These are phyloP conservation scores for Candida patagonica DNA, from an alignment of 805 yeast species.

Conservation along the genomic window DNA sequence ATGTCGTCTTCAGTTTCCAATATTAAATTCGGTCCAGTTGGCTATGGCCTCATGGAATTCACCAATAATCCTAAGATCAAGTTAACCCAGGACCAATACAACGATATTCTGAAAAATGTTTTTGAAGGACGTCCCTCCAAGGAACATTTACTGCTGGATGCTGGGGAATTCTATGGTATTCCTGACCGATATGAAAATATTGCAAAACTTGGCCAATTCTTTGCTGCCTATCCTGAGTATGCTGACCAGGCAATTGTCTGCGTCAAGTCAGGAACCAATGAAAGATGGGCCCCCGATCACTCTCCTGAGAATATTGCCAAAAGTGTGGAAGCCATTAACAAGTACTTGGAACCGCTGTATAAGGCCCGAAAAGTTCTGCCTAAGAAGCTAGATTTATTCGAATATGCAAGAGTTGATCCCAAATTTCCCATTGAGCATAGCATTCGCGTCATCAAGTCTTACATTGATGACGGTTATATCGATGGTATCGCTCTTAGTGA, in stretches of 20 bases:
- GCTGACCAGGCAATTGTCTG: constrained; percentile 49
- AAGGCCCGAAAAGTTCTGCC: constrained; percentile 17
- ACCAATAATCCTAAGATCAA: constrained; percentile 53
- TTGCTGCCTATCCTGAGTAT: constrained; percentile 46
- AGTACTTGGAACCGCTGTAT: constrained; percentile 18
- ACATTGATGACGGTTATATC: background rate
- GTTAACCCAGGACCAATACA: constrained; percentile 46
- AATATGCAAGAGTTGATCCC: constrained; percentile 57
- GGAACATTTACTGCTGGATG: constrained; percentile 63
- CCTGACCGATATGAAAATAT: constrained; percentile 42
- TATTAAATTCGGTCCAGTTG: constrained; percentile 26
- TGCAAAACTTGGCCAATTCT: constrained; percentile 46
- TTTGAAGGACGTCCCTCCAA: constrained; percentile 38
- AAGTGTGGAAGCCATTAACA: constrained; percentile 30
- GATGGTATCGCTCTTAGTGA: too few relatives aligned
- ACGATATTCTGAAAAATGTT: constrained; percentile 45
- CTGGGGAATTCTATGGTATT: constrained; percentile 71
- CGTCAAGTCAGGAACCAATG: constrained; percentile 54
- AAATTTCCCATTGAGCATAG: constrained; percentile 41
- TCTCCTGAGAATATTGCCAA: constrained; percentile 37
- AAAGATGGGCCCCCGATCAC: constrained; percentile 31
- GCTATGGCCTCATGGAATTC: constrained; percentile 76
- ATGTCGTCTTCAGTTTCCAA: background rate
- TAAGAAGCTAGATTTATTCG: constrained; percentile 43
- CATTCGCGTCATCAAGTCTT: background rate